These are phyloP conservation scores for Aspergillus panamensis DNA, from an alignment of 495 filamentous ascomycete genomes.

Conservation along the genomic window DNA sequence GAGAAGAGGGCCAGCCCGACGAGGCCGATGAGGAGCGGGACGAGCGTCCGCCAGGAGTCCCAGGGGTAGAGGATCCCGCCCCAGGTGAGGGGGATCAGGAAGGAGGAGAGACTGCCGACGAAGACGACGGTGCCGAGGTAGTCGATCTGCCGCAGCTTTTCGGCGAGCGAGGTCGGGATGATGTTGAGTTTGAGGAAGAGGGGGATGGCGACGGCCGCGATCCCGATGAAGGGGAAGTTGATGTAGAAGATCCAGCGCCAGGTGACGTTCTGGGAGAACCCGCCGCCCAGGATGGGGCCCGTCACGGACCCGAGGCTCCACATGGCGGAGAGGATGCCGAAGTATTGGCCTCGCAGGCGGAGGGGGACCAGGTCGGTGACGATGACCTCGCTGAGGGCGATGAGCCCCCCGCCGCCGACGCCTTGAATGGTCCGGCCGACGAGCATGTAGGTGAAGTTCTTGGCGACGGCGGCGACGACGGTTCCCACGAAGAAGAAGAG, in stretches of 20 bases:
- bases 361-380: slow-evolving; percentile 63
- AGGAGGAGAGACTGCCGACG: slow-evolving; percentile 37
- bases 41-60: slow-evolving; percentile 47
- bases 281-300: slow-evolving; percentile 67
- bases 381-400: slow-evolving; percentile 62
- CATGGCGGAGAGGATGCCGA: slow-evolving; percentile 51
- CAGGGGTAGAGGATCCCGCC: slow-evolving; percentile 54
- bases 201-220: slow-evolving; percentile 44
- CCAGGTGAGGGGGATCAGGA: slow-evolving; percentile 55
- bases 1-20: slow-evolving; percentile 18
- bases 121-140: slow-evolving; percentile 54
- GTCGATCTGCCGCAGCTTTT: slow-evolving; percentile 46
- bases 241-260: slow-evolving; percentile 55
- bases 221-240: slow-evolving; percentile 48
- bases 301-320: slow-evolving; percentile 64
- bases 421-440: slow-evolving; percentile 66
- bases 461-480: slow-evolving; percentile 50
- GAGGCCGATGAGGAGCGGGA: slow-evolving; percentile 31
- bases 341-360: slow-evolving; percentile 44
- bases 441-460: slow-evolving; percentile 62
- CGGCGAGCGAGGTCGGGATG: slow-evolving; percentile 17
- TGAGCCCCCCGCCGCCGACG: slow-evolving; percentile 68
- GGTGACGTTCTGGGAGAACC: slow-evolving; percentile 58
- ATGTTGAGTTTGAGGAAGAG: slow-evolving; percentile 42
- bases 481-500: slow-evolving; percentile 57